A percentile compares a stretch with the other conserved stretches of the same genome.
phyloP scores from a whole-genome alignment of 2,329 filamentous ascomycete genomes.

The Lachnellula suecica region DNA sequence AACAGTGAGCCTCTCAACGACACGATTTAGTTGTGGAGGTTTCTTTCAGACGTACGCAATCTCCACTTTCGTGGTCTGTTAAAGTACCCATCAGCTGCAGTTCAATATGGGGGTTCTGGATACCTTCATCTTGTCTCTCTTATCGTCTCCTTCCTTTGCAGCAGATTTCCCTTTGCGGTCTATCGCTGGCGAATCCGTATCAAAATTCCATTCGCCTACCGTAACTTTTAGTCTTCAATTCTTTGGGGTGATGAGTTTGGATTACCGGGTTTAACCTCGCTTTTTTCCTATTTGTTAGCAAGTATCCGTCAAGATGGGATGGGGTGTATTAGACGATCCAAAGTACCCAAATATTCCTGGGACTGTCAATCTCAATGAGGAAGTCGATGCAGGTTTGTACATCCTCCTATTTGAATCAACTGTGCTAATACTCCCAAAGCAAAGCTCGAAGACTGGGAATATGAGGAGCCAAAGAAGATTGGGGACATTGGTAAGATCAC shows the following conservation, averaged over 20 bases:
- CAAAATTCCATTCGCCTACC: conserved; percentile 10
- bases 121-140: conserved; percentile 1
- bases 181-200: conserved; percentile 25
- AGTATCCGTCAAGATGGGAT: conserved; percentile 26
- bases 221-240: conserved; percentile 11
- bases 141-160: conserved; percentile 3
- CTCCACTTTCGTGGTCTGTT: conserved; percentile 7
- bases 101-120: conserved; percentile 1
- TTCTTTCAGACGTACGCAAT: not conserved
- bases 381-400: conserved; percentile 15
- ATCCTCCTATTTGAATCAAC: not conserved
- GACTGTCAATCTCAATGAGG: conserved; percentile 25
- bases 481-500: conserved; percentile 42
- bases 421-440: conserved; percentile 10
- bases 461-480: conserved; percentile 36
- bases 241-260: conserved; percentile 10
- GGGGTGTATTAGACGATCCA: conserved; percentile 29
- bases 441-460: conserved; percentile 23
- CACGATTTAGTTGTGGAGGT: not conserved
- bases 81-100: conserved; percentile 1
- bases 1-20: not conserved
- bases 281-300: conserved; percentile 8
- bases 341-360: conserved; percentile 29
- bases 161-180: conserved; percentile 12
- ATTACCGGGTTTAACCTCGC: conserved; percentile 4